These are phyloP conservation scores for Yamadazyma diddensiae DNA, from an alignment of 1,139 yeast species.

Conservation along the genomic window DNA sequence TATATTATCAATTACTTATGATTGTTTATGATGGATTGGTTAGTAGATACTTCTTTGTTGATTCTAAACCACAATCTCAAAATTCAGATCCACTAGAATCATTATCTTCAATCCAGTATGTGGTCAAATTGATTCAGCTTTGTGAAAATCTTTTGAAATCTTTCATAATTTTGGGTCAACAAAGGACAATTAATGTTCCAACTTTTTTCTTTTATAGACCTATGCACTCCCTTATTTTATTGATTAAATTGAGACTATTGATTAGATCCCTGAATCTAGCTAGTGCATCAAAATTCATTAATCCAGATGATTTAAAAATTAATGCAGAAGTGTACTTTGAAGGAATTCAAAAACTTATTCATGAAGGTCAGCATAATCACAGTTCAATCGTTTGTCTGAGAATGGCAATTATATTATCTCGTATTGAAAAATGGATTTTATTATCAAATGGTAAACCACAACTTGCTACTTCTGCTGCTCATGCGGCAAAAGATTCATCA, in stretches of 20 bases:
- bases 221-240: constrained; percentile 49
- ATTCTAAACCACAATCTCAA: constrained; percentile 7
- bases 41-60: constrained; percentile 15
- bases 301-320: constrained; percentile 21
- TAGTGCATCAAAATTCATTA: constrained; percentile 9
- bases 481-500: constrained; percentile 10
- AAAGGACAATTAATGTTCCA: constrained; percentile 42
- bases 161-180: constrained; percentile 36
- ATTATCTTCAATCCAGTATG: constrained; percentile 28
- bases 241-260: constrained; percentile 43
- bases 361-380: constrained; percentile 20
- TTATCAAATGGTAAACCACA: constrained; percentile 25
- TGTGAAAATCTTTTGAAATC: constrained; percentile 45
- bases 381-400: constrained; percentile 39
- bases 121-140: constrained; percentile 37
- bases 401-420: constrained; percentile 40
- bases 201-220: constrained; percentile 56
- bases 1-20: constrained; percentile 47
- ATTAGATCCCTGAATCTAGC: constrained; percentile 35
- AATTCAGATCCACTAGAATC: constrained; percentile 11
- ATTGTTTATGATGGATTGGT: constrained; percentile 46
- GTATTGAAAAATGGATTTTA: constrained; percentile 49
- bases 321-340: constrained; percentile 36
- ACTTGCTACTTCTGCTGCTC: constrained; percentile 2
- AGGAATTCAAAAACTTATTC: constrained; percentile 24